Percentiles rank a stretch among this genome's conserved stretches.
phyloP scores from a whole-genome alignment of 176 grass and related monocot species.

The Neostapfia colusana region DNA sequence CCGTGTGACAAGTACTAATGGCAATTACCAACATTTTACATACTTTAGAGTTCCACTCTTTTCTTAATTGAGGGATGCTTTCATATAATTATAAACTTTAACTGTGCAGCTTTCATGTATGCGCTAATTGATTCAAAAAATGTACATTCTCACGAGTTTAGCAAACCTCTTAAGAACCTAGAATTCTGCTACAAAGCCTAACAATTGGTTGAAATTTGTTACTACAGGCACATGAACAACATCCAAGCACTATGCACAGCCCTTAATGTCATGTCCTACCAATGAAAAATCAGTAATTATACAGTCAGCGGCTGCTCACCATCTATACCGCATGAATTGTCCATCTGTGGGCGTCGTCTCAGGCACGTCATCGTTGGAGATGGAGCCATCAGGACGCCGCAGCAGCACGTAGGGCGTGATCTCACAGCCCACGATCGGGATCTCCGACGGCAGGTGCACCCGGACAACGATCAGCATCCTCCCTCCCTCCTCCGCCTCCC shows the following conservation, averaged over 20 bases:
- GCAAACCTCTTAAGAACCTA: conserved; percentile 12
- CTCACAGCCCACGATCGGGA: conserved; percentile 98
- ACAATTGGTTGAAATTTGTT: conserved; percentile 23
- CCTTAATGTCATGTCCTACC: background rate
- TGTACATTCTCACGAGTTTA: background rate
- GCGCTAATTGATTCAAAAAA: conserved; percentile 4
- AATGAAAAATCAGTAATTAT: background rate
- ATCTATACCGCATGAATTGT: conserved; percentile 87
- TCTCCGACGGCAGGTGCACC: conserved; percentile 97
- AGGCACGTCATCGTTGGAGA: conserved; percentile 64
- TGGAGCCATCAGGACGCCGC: conserved; percentile 51
- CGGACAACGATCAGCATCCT: conserved; percentile 90
- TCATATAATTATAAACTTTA: background rate
- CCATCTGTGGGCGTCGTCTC: conserved; percentile 56
- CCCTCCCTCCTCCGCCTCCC: conserved; percentile 45
- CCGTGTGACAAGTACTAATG: background rate
- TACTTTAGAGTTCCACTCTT: background rate
- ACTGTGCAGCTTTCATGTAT: background rate
- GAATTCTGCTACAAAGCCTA: background rate
- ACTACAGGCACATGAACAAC: conserved; percentile 4
- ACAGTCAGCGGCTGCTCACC: conserved; percentile 51
- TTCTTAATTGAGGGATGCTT: background rate
- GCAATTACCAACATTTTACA: conserved; percentile 8
- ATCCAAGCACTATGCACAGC: conserved; percentile 7
- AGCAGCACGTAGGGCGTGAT: conserved; percentile 96